These are phyloP conservation scores for Daldinia loculata DNA, from an alignment of 495 filamentous ascomycete species.

Conservation along the genomic window DNA sequence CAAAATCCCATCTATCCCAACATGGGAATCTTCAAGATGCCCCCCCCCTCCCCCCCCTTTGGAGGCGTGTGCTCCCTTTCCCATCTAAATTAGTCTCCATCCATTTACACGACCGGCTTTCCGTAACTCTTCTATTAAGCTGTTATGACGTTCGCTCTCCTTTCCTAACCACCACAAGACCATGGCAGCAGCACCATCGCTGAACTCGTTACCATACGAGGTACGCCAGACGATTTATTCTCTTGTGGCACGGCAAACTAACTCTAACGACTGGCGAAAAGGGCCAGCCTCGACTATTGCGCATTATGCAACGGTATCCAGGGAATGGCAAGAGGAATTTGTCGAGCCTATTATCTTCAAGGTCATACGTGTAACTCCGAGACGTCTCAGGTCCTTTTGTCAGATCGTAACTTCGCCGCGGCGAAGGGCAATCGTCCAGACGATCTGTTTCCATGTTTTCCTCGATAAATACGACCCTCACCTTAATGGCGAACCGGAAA, in stretches of 20 bases:
- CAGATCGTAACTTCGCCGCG: slow-evolving; percentile 27
- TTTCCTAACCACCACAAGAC: background rate
- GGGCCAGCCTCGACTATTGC: slow-evolving; percentile 10
- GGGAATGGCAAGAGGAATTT: slow-evolving; percentile 38
- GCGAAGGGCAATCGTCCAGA: slow-evolving; percentile 33
- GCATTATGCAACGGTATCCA: slow-evolving; percentile 29
- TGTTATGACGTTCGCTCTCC: background rate
- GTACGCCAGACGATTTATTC: slow-evolving; percentile 38
- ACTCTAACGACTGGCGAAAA: slow-evolving; percentile 13
- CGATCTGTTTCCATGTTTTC: slow-evolving; percentile 32
- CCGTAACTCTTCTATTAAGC: background rate
- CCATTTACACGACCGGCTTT: background rate
- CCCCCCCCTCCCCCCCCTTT: background rate
- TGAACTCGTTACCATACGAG: slow-evolving; percentile 41
- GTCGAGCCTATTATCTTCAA: slow-evolving; percentile 33
- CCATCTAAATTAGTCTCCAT: slow-evolving; percentile 15
- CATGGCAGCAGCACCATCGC: slow-evolving; percentile 27
- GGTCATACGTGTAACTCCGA: slow-evolving; percentile 27
- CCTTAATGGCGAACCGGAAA: slow-evolving; percentile 27
- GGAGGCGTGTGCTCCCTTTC: background rate
- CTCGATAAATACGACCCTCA: slow-evolving; percentile 30
- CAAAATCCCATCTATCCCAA: slow-evolving; percentile 26
- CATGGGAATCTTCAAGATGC: slow-evolving; percentile 35
- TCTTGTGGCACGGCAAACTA: slow-evolving; percentile 29
- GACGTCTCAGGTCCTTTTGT: slow-evolving; percentile 28